Evolutionary conservation across 805 yeast species (phyloP), one percentile per base, ranked within the genome.

Genomic region (Vanderwaltozyma verrucispora): DNA sequence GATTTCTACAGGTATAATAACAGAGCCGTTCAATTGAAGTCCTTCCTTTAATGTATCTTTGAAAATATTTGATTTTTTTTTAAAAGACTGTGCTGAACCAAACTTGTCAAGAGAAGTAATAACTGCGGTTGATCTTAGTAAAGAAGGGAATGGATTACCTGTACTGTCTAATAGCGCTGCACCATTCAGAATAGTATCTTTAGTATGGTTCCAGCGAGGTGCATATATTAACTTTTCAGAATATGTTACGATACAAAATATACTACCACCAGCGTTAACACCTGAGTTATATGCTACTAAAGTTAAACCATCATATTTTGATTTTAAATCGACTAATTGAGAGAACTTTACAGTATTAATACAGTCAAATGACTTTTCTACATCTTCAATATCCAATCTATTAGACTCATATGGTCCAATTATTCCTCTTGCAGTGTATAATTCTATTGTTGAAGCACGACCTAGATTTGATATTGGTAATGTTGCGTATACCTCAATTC

Each of bases 131-230:
- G 97, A 95, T 53, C 94, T 68, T 43, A 73, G 50, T 21, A 88
- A 64, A 29, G 73, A 71, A 1, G 83, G 68, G n/a, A 76, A 62
- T 1, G 86, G 77, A 30, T 67, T 74, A 10, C 87, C 86, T 21
- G 68, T 65, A 42, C 50, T 56, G 33, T 75, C 74, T 28, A 79
- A 53, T 15, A 83, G 58, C 17, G 69, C 68, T 4, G 92, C 82
- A 21, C 87, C 78, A 44, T 80, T 81, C 36, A 92, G 62, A 48
- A 87, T 87, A 0, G 84, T 72, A 53, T 89, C 97, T 46, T 77
- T 77, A 1, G 96, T 79, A 54, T 92, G 97, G 56, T 88, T 89
- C 97, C 97, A 92, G 32, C 82, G 76, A 2, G 92, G 87, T 0
- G 95, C 94, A 57, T 86, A 85, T 2, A 89, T 65, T n/a, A 88